Evolutionary conservation across 2,329 filamentous ascomycete species (phyloP).

Genomic region (Colletotrichum tamarilloi): DNA sequence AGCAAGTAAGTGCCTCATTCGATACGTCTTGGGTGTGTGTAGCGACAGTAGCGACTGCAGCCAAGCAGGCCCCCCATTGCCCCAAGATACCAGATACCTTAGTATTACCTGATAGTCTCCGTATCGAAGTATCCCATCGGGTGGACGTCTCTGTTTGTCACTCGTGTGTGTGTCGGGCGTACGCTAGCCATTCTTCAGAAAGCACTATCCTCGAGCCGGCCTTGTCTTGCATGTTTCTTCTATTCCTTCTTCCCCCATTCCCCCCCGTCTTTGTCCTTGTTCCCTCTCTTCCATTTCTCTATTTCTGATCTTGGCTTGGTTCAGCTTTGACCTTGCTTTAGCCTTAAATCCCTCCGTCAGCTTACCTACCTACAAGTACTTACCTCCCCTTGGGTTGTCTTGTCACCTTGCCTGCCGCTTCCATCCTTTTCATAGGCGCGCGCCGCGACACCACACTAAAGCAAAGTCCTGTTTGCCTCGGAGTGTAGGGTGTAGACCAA

Average conservation of each 20-base stretch:
- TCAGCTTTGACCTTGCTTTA: neutral
- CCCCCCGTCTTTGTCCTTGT: neutral
- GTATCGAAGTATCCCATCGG: too few species aligned
- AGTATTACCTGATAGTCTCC: too few species aligned
- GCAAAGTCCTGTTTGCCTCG: neutral
- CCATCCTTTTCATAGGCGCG: neutral
- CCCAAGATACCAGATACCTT: neutral
- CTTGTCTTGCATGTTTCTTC: neutral
- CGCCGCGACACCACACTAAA: neutral
- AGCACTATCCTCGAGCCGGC: neutral
- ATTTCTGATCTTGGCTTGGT: neutral
- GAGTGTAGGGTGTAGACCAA: neutral
- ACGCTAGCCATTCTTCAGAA: neutral
- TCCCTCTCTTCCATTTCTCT: neutral
- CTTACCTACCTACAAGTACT: neutral
- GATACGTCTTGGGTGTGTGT: neutral
- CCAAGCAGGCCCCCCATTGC: neutral
- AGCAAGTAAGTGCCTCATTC: too few species aligned
- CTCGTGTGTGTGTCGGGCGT: neutral
- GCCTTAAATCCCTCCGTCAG: neutral
- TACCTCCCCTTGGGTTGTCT: too few species aligned
- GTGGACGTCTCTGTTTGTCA: neutral
- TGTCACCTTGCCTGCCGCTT: neutral
- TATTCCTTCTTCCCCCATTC: neutral
- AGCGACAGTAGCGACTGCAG: neutral